phyloP scores from a whole-genome alignment of 805 yeast genomes.

The Peterozyma toletana region DNA sequence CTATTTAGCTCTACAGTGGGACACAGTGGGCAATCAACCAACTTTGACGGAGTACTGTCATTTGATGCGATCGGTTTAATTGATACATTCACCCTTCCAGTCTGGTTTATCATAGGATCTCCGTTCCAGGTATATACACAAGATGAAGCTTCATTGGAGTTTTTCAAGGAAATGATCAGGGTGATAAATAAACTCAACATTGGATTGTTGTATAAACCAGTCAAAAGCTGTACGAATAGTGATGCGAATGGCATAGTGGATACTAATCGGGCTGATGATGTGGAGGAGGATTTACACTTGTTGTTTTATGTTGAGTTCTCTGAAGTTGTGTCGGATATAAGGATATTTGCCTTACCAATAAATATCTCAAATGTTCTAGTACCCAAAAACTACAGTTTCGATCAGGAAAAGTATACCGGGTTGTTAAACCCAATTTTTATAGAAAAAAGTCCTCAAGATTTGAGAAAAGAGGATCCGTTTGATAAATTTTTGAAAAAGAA shows the following conservation, averaged over 20 bases:
- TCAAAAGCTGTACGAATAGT: neutral
- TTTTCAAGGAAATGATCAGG: slow-evolving; percentile 2
- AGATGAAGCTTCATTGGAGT: neutral
- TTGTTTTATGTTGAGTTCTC: neutral
- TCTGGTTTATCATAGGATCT: slow-evolving; percentile 4
- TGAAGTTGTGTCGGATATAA: neutral
- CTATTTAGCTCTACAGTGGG: no score
- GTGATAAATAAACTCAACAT: neutral
- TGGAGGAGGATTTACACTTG: slow-evolving; percentile 1
- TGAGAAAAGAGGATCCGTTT: slow-evolving; percentile 3
- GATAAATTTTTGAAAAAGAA: slow-evolving; percentile 4
- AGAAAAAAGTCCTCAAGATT: neutral
- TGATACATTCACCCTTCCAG: neutral
- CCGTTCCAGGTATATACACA: slow-evolving; percentile 4
- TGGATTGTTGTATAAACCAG: slow-evolving; percentile 3
- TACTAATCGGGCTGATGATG: neutral
- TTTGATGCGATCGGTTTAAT: neutral
- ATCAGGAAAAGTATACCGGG: neutral
- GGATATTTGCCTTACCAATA: slow-evolving; percentile 3
- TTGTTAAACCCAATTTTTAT: neutral
- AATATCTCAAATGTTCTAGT: slow-evolving; percentile 2
- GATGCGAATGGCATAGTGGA: neutral
- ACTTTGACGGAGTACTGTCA: neutral
- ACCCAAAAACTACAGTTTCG: neutral
- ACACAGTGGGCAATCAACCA: no score